Evolutionary conservation across 1,284 basidiomycete species (phyloP).

Genomic region (Athelia sp.): DNA sequence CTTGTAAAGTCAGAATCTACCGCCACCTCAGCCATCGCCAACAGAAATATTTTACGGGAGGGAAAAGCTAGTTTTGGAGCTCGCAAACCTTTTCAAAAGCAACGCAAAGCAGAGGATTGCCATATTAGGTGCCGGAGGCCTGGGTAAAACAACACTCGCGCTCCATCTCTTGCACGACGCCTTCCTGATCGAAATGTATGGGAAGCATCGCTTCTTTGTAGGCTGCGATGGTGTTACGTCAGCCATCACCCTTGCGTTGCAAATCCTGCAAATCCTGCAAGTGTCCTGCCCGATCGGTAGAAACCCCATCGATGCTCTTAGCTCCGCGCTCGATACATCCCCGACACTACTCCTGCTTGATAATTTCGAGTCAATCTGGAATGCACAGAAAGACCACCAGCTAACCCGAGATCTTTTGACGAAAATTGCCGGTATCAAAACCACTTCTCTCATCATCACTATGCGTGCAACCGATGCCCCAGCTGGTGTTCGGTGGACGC

Average conservation of each 20-base stretch:
- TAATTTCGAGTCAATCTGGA: neutral
- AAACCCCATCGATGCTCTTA: neutral
- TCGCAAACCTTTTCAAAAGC: too few species aligned
- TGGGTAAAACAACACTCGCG: too few species aligned
- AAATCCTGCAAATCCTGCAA: neutral
- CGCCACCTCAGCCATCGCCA: too few species aligned
- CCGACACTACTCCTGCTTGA: neutral
- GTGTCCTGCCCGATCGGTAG: neutral
- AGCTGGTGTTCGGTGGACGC: neutral
- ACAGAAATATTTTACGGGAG: too few species aligned
- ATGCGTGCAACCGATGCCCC: neutral
- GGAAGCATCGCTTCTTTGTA: too few species aligned
- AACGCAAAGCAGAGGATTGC: too few species aligned
- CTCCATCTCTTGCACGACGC: too few species aligned
- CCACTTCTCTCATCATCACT: neutral
- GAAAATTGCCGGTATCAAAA: neutral
- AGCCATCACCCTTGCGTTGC: neutral
- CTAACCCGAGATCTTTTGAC: neutral
- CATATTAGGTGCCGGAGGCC: too few species aligned
- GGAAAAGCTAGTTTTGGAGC: too few species aligned
- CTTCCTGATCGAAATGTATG: too few species aligned
- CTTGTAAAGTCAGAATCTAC: too few species aligned
- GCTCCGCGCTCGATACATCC: neutral
- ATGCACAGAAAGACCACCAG: neutral
- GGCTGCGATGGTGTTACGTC: neutral